Evolutionary conservation across 1,284 basidiomycete genomes (phyloP), one percentile per base, ranked within the genome.

Genomic region (Neotropicomus parvogracilis): DNA sequence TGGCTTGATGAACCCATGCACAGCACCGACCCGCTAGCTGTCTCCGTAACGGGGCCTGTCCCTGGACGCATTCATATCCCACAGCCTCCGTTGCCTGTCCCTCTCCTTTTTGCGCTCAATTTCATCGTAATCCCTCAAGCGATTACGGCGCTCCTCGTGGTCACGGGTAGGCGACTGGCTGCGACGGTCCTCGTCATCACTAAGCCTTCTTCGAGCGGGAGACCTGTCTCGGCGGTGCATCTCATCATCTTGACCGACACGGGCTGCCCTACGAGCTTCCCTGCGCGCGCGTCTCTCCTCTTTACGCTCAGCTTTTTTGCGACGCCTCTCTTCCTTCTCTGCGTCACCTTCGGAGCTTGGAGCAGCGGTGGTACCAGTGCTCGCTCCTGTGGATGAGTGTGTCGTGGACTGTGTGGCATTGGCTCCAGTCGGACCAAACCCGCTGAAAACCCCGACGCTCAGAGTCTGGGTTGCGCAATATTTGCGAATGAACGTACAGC

Each of bases 301-400:
- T 55, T 74, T 80, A 17, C 73, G 75, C 52, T 81, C 80, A 6
- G 75, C 80, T 58, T 83, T 88, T 46, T 70, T 72, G 44, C 71
- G 69, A 16, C 73, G 70, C 50, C 68, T 76, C 59, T 83, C 83
- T 52, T 80, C 82, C 57, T 80, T 84, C 49, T 76, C 75, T 11
- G 61, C 53, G 14, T 64, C 65, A 3, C 58, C 59, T 10, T 70
- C 16, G 70, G 44, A 27, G 68, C 1, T 70, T 59, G 24, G 59
- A 60, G 14, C 64, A 55, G 13, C 59, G 53, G 21, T 66, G 55
- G 5, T 35, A 10, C 29, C 7, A 17, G 34, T 21, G 24, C 29
- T 63, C 59, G 42, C 64, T 47, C 27, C 50, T 3, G 48, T 33
- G 12, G 68, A 49, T 40, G 66, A 40, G 7, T 53, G 34, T 8